Evolutionary conservation across 2,329 filamentous ascomycete genomes (phyloP).

Genomic region (Triangularia setosa): DNA sequence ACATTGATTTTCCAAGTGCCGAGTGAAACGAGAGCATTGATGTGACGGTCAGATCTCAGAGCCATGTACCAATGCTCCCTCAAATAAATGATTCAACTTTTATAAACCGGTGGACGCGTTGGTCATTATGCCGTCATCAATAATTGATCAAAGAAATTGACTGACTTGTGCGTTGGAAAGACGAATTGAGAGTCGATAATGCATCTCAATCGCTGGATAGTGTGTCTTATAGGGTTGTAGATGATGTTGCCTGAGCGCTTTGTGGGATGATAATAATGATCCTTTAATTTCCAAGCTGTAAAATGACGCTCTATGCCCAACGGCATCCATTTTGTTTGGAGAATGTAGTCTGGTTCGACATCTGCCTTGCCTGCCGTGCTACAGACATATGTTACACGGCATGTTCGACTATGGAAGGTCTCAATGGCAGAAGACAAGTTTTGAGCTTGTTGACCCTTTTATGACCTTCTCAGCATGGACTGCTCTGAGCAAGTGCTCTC

Average conservation of each 20-base stretch:
- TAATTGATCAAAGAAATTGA: not conserved
- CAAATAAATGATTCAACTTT: not conserved
- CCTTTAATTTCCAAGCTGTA: too few species aligned
- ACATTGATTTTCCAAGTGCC: not conserved
- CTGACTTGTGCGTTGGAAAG: not conserved
- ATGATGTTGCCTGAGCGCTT: not conserved
- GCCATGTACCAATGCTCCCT: not conserved
- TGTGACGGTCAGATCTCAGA: not conserved
- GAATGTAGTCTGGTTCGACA: not conserved
- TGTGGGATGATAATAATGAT: not conserved
- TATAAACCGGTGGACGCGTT: not conserved
- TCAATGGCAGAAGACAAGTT: not conserved
- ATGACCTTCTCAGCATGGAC: not conserved
- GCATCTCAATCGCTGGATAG: not conserved
- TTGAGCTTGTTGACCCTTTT: not conserved
- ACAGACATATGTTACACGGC: not conserved
- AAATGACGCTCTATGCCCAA: too few species aligned
- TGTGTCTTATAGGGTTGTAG: not conserved
- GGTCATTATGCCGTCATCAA: not conserved
- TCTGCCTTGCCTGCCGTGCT: not conserved
- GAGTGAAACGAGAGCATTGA: not conserved
- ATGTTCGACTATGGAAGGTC: not conserved
- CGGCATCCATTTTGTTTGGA: too few species aligned
- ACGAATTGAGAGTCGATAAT: not conserved
- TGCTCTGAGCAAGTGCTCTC: not conserved